Conservation (phyloP, 2,329 filamentous ascomycete genomes). For the Westerdykella ornata region DNA sequence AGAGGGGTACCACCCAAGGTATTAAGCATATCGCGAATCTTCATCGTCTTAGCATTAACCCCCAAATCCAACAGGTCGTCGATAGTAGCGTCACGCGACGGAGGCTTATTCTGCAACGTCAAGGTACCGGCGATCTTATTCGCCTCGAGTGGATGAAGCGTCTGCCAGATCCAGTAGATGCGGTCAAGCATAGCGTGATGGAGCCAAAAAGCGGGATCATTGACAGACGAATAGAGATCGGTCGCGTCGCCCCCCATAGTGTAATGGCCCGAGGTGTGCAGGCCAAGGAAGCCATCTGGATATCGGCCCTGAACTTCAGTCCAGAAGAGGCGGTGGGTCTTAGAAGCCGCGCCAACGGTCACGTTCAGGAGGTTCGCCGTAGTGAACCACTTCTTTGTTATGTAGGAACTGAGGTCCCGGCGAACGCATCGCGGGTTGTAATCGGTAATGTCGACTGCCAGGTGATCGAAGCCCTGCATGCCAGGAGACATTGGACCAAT, state of each 20-base stretch:
- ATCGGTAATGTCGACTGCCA: constrained; percentile 5
- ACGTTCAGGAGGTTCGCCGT: constrained; percentile 2
- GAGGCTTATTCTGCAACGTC: constrained; percentile 41
- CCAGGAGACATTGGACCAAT: constrained; percentile 19
- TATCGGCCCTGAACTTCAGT: background rate
- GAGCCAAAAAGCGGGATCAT: constrained; percentile 41
- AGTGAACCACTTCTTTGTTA: constrained; percentile 6
- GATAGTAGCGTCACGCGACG: constrained; percentile 43
- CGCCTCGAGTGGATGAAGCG: constrained; percentile 14
- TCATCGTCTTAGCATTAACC: constrained; percentile 21
- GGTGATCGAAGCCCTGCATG: constrained; percentile 8
- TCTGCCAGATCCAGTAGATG: constrained; percentile 46
- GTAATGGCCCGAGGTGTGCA: constrained; percentile 7
- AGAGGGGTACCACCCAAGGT: constrained; percentile 30
- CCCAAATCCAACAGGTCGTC: constrained; percentile 40
- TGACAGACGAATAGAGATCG: constrained; percentile 22
- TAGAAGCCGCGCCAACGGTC: background rate
- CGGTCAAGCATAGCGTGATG: constrained; percentile 45
- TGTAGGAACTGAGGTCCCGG: constrained; percentile 20
- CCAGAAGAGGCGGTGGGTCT: background rate
- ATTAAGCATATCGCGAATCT: constrained; percentile 25
- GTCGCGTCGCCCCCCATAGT: constrained; percentile 16
- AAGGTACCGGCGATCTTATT: constrained; percentile 39
- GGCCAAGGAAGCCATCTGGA: background rate
- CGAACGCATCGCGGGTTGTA: constrained; percentile 20